A percentile compares a stretch with the other conserved stretches of the same genome.
Conservation (phyloP, 1,284 basidiomycete genomes). For the Ustilago tritici region DNA sequence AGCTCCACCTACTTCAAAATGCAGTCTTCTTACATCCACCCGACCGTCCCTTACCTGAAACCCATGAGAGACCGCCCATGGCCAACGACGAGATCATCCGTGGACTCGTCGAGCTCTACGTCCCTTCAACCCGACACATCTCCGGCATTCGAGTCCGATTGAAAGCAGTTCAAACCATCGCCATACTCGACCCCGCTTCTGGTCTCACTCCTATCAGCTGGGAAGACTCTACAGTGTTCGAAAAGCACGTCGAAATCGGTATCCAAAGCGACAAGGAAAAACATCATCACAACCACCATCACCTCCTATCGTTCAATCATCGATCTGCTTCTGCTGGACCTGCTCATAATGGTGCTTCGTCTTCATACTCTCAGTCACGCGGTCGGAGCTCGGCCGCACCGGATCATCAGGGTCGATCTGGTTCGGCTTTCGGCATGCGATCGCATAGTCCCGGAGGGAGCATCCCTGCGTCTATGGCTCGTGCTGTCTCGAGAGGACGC, state of each 20-base stretch:
- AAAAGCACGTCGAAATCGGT: constrained; percentile 66
- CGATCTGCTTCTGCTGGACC: constrained; percentile 40
- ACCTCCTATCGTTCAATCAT: constrained; percentile 26
- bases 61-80: constrained; percentile 60
- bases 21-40: constrained; percentile 67
- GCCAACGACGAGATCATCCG: constrained; percentile 67
- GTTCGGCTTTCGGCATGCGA: constrained; percentile 48
- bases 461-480: constrained; percentile 54
- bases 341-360: constrained; percentile 14
- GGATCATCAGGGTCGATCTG: constrained; percentile 44
- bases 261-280: constrained; percentile 51
- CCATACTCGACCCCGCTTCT: constrained; percentile 59
- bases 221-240: constrained; percentile 66
- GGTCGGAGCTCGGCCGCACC: constrained; percentile 39
- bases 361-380: constrained; percentile 25
- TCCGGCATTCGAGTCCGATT: constrained; percentile 65
- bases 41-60: constrained; percentile 51
- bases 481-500: constrained; percentile 55
- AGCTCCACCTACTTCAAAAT: constrained; percentile 67
- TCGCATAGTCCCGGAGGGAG: constrained; percentile 47
- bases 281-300: constrained; percentile 29
- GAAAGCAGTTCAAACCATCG: constrained; percentile 65
- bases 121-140: constrained; percentile 64
- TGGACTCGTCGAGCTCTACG: constrained; percentile 67
- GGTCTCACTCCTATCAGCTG: constrained; percentile 60